phyloP scores from a whole-genome alignment of 2,329 filamentous ascomycete species.

The Sclerotinia borealis region DNA sequence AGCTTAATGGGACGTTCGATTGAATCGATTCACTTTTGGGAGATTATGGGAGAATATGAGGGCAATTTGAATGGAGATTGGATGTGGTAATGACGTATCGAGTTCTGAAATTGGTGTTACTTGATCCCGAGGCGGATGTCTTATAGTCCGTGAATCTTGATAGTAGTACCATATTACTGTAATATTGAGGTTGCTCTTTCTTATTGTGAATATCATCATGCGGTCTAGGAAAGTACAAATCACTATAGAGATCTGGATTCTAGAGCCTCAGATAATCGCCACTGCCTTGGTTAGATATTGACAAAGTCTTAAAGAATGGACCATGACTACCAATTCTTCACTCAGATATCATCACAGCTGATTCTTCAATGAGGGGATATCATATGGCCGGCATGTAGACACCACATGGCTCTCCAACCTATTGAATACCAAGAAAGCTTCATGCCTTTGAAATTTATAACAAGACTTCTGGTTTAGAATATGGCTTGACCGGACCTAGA shows the following conservation, averaged over 20 bases:
- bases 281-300: background rate
- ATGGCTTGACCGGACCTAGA: background rate
- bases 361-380: background rate
- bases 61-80: background rate
- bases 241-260: background rate
- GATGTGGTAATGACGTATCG: slow-evolving; percentile 4
- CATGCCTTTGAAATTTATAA: background rate
- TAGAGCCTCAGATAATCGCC: background rate
- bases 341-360: background rate
- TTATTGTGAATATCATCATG: background rate
- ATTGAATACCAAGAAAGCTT: background rate
- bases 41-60: background rate
- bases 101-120: background rate
- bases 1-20: background rate
- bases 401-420: background rate
- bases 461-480: background rate
- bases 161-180: background rate
- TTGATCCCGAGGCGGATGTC: background rate
- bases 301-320: background rate
- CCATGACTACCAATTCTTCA: background rate
- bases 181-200: slow-evolving; percentile 1
- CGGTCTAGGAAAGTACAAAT: background rate
- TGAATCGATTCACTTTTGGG: background rate
- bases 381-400: background rate
- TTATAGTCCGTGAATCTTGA: background rate